Evolutionary conservation across 1,284 basidiomycete genomes (phyloP).

Genomic region (Puccinia novopanici): DNA sequence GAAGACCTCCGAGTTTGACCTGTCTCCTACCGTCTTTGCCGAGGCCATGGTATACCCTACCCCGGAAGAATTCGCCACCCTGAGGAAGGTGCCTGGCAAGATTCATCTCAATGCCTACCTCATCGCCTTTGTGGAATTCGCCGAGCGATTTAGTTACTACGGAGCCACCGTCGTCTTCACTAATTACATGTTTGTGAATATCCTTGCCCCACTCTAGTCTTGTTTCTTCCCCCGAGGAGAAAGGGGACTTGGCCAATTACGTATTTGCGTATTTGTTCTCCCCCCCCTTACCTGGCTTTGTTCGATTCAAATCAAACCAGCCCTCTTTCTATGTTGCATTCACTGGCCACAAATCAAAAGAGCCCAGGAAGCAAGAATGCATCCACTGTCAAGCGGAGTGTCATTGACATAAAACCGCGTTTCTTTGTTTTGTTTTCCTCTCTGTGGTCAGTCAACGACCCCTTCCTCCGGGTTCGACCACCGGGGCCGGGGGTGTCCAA

Average conservation of each 20-base stretch:
- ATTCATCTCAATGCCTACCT: conserved; percentile 61
- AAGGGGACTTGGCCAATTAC: neutral
- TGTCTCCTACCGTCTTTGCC: neutral
- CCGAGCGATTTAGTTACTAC: conserved; percentile 74
- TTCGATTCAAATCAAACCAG: neutral
- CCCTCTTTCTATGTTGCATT: neutral
- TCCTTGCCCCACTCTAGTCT: neutral
- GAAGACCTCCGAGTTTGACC: neutral
- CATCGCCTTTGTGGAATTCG: conserved; percentile 71
- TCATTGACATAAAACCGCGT: neutral
- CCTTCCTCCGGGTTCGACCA: conserved; percentile 53
- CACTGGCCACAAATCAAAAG: neutral
- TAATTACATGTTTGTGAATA: conserved; percentile 56
- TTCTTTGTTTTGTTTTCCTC: neutral
- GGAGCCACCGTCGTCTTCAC: conserved; percentile 61
- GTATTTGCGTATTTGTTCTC: neutral
- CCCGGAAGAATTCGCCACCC: conserved; percentile 13
- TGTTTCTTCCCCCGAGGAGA: no score
- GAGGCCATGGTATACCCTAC: conserved; percentile 30
- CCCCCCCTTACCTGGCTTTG: neutral
- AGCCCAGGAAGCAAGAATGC: neutral
- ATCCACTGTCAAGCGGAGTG: neutral
- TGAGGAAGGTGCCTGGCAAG: conserved; percentile 28
- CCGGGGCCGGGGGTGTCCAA: conserved; percentile 51
- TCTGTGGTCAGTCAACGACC: conserved; percentile 54